Conservation (phyloP, 495 filamentous ascomycete genomes). For the Aspergillus baeticus region DNA sequence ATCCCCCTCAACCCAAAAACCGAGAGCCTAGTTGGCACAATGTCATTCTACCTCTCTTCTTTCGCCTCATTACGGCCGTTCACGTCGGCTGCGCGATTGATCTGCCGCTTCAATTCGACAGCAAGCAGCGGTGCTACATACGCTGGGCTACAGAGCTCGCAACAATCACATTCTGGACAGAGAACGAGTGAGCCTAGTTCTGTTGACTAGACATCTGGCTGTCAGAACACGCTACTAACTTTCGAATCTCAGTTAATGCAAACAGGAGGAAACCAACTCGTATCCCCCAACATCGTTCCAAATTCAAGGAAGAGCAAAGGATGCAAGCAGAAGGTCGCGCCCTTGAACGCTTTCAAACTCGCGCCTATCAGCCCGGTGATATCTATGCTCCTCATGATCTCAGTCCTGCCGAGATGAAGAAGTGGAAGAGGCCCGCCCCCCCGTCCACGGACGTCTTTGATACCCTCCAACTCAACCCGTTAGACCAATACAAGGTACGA, state of each 20-base stretch:
- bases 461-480: slow-evolving; percentile 73
- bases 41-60: slow-evolving; percentile 35
- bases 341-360: slow-evolving; percentile 37
- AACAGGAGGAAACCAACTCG: too few species aligned
- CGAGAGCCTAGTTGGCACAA: slow-evolving; percentile 6
- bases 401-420: slow-evolving; percentile 67
- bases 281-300: not conserved
- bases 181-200: slow-evolving; percentile 22
- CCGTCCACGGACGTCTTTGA: slow-evolving; percentile 72
- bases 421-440: slow-evolving; percentile 54
- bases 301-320: slow-evolving; percentile 41
- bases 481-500: slow-evolving; percentile 80
- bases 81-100: slow-evolving; percentile 19
- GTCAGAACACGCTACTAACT: not conserved
- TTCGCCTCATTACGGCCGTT: slow-evolving; percentile 32
- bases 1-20: slow-evolving; percentile 4
- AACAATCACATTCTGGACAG: slow-evolving; percentile 18
- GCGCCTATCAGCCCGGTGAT: slow-evolving; percentile 73
- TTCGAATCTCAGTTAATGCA: too few species aligned
- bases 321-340: slow-evolving; percentile 35
- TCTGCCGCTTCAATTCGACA: slow-evolving; percentile 44
- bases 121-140: slow-evolving; percentile 32
- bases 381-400: slow-evolving; percentile 91
- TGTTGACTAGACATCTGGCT: not conserved
- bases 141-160: slow-evolving; percentile 20